phyloP scores from a whole-genome alignment of 441 rosid species.

The Adansonia madagascariensis region DNA sequence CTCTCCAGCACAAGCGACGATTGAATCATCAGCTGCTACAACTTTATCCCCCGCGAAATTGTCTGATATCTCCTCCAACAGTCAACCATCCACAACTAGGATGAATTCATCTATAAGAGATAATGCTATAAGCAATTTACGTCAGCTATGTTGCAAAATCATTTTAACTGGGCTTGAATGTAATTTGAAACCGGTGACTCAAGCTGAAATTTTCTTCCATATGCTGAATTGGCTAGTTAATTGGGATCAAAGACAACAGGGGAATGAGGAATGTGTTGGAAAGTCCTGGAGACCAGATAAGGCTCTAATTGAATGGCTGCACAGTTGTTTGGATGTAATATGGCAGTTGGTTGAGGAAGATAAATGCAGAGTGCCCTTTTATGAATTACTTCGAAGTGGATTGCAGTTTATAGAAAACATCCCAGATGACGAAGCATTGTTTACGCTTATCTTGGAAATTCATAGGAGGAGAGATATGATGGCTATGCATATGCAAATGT shows the following conservation, averaged over 20 bases:
- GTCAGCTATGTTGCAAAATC: constrained; percentile 90
- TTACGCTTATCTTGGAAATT: constrained; percentile 86
- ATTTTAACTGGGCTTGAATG: constrained; percentile 71
- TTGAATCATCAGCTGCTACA: constrained; percentile 61
- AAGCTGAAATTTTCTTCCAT: constrained; percentile 73
- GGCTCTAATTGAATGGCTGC: constrained; percentile 83
- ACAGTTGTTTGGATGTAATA: constrained; percentile 89
- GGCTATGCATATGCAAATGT: constrained; percentile 98
- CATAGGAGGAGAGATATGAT: constrained; percentile 94
- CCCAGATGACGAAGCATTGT: constrained; percentile 93
- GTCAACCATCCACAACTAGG: constrained; percentile 54
- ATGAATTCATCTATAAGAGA: constrained; percentile 55
- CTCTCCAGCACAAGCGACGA: constrained; percentile 70
- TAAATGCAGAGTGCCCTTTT: constrained; percentile 89
- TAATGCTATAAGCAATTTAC: constrained; percentile 69
- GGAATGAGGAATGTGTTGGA: constrained; percentile 63
- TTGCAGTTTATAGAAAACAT: constrained; percentile 94
- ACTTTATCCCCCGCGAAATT: constrained; percentile 64
- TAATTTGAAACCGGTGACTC: constrained; percentile 81
- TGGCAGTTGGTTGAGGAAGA: constrained; percentile 88
- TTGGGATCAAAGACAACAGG: constrained; percentile 87
- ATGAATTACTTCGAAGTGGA: constrained; percentile 87
- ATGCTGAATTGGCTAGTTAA: constrained; percentile 92
- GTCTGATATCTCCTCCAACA: constrained; percentile 54
- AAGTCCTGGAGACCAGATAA: constrained; percentile 72